These are phyloP conservation scores for Udeniomyces megalosporus DNA, from an alignment of 768 basidiomycete genomes.

Conservation along the genomic window DNA sequence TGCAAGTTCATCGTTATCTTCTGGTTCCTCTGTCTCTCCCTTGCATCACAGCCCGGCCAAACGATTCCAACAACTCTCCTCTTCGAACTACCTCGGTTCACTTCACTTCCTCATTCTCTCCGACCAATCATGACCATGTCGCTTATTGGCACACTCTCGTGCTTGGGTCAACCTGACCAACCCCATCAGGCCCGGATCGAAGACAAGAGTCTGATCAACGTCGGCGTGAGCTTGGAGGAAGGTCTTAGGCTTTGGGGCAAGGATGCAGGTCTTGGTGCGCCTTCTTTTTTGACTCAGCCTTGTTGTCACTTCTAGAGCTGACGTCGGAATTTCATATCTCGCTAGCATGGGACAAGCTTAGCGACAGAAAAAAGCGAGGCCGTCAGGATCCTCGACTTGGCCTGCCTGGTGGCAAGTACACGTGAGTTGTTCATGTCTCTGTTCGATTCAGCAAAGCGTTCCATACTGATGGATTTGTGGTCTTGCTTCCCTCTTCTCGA, in stretches of 20 bases:
- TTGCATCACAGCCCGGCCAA: conserved; percentile 7
- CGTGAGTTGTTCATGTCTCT: conserved; percentile 1
- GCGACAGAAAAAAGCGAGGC: conserved; percentile 9
- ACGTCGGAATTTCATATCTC: too few relatives aligned
- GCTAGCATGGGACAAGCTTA: conserved; percentile 4
- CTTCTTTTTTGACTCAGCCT: not conserved
- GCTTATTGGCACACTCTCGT: conserved; percentile 11
- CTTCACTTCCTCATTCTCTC: conserved; percentile 8
- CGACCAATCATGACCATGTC: conserved; percentile 5
- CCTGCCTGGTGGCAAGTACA: conserved; percentile 16
- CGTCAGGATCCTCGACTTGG: conserved; percentile 7
- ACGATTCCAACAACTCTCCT: conserved; percentile 12
- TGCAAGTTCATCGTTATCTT: too few relatives aligned
- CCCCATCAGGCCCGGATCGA: not conserved
- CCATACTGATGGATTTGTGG: not conserved
- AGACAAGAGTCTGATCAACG: conserved; percentile 9
- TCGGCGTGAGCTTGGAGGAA: conserved; percentile 12
- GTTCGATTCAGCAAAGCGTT: not conserved
- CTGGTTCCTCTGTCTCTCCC: not conserved
- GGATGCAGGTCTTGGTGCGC: conserved; percentile 2
- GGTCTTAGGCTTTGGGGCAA: conserved; percentile 13
- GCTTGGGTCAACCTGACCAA: too few relatives aligned
- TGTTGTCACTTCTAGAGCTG: not conserved
- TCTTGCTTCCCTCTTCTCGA: not conserved
- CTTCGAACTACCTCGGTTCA: conserved; percentile 14